Base-by-base conservation (phyloP, 1,284 basidiomycete species). In the Boletus coffeatus region DNA sequence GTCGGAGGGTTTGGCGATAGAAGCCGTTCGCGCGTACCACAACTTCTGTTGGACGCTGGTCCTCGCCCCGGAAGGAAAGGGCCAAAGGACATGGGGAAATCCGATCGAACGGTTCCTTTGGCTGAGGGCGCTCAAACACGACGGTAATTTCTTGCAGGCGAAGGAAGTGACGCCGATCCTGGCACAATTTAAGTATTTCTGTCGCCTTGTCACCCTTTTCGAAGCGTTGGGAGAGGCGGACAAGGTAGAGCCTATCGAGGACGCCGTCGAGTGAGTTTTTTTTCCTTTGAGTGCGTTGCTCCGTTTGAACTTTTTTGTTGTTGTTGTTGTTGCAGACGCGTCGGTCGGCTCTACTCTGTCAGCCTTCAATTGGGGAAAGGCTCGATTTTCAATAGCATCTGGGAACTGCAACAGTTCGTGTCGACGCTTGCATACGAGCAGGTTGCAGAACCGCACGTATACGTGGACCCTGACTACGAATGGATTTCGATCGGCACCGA, bases 151-250 rank as follows among this genome's bases (percentile, higher is more conserved):
- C 67, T 67, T 16, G 58, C 67, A 16, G 34, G 56, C 56, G 0
- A 34, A 37, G 0, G 13, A 2, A 1, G 59, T 67, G 3, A 67
- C 57, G 1, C 64, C 50, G 0, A 2, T 61, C 1, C 59, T 67
- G 0, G 61, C 61, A 0, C 67, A 67, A 25, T 39, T 67, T 1
- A 67, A 67, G 1, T 66, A 67, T 48, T 68, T 68, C 57, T 67
- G 61, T 0, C 43, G 43, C 0, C 0, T 61, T 0, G 50, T 57
- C 7, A 61, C 39, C 0, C 16, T 66, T 16, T 66, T 21, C 1
- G 55, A 65, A 48, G 55, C 60, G 53, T 3, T 18, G 21, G 16
- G 13, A 34, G 1, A 55, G 10, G 29, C 5, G 14, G 53, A 48
- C 2, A 56, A 57, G n/a, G 37, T 2, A 11, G 2, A 37, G 13